phyloP scores from a whole-genome alignment of 2,329 filamentous ascomycete genomes.

The Clarireedia paspali region DNA sequence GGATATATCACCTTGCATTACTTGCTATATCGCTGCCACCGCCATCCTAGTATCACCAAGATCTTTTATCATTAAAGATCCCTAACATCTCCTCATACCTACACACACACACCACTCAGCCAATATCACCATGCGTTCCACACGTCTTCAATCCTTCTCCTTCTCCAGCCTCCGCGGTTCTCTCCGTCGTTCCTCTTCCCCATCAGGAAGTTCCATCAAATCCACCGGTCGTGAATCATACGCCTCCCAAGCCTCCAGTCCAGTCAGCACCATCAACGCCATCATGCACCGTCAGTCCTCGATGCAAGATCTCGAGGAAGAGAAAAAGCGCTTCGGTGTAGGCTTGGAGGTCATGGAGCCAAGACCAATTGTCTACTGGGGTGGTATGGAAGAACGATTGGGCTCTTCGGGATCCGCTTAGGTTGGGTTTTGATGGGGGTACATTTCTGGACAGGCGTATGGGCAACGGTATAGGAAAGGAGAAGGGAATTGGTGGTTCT shows the following conservation, averaged over 20 bases:
- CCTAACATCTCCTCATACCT: background rate
- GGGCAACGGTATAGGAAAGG: background rate
- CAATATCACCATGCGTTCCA: slow-evolving; percentile 23
- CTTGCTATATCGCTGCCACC: background rate
- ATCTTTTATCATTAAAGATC: background rate
- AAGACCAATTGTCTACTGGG: slow-evolving; percentile 55
- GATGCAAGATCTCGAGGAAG: slow-evolving; percentile 49
- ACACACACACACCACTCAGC: background rate
- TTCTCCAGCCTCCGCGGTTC: slow-evolving; percentile 48
- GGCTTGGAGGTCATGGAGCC: slow-evolving; percentile 54
- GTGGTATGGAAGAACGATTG: slow-evolving; percentile 54
- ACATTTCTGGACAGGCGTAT: background rate
- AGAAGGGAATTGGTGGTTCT: background rate
- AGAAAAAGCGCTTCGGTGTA: slow-evolving; percentile 43
- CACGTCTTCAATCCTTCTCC: slow-evolving; percentile 27
- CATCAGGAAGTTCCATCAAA: slow-evolving; percentile 23
- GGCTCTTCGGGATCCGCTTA: slow-evolving; percentile 17
- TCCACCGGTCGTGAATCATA: slow-evolving; percentile 31
- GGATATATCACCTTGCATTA: background rate
- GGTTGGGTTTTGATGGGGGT: background rate
- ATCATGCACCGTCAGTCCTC: slow-evolving; percentile 52
- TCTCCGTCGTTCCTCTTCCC: slow-evolving; percentile 43
- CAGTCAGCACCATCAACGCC: slow-evolving; percentile 46
- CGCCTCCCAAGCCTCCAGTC: slow-evolving; percentile 36
- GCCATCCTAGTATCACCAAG: background rate